A percentile compares a stretch with the other conserved stretches of the same genome.
These are phyloP conservation scores for Ophiosphaerella narmari DNA, from an alignment of 2,329 filamentous ascomycete species.

Conservation along the genomic window DNA sequence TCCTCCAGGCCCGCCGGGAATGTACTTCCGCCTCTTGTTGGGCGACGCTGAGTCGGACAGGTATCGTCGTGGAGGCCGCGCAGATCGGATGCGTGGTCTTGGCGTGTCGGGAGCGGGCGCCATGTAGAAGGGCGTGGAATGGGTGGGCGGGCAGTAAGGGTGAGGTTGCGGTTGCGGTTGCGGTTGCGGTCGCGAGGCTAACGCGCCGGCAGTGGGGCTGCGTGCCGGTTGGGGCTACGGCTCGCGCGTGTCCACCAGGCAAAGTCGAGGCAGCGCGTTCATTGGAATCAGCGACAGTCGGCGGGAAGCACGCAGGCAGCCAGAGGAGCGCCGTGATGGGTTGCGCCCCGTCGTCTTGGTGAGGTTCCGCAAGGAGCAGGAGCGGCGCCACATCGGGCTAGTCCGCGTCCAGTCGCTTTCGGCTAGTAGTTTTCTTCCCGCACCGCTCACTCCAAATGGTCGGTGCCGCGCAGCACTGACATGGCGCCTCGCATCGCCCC, in stretches of 20 bases:
- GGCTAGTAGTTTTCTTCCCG: constrained; percentile 5
- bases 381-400: constrained; percentile 8
- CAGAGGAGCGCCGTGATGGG: constrained; percentile 20
- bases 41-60: constrained; percentile 49
- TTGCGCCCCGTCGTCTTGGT: constrained; percentile 14
- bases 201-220: constrained; percentile 36
- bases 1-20: constrained; percentile 84
- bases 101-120: constrained; percentile 43
- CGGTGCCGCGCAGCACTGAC: no score
- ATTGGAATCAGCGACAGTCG: constrained; percentile 24
- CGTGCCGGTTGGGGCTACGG: constrained; percentile 26
- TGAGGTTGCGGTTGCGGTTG: constrained; percentile 17
- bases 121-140: constrained; percentile 38
- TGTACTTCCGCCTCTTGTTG: constrained; percentile 63
- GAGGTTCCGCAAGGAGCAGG: constrained; percentile 16
- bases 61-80: constrained; percentile 38
- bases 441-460: background rate
- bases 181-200: constrained; percentile 9
- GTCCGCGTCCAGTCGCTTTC: constrained; percentile 13
- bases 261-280: constrained; percentile 21
- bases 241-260: constrained; percentile 35
- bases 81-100: constrained; percentile 42
- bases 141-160: constrained; percentile 31
- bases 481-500: no score
- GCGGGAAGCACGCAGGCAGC: constrained; percentile 23